Evolutionary conservation across 2,329 filamentous ascomycete genomes (phyloP).

Genomic region (Acarospora socialis): DNA sequence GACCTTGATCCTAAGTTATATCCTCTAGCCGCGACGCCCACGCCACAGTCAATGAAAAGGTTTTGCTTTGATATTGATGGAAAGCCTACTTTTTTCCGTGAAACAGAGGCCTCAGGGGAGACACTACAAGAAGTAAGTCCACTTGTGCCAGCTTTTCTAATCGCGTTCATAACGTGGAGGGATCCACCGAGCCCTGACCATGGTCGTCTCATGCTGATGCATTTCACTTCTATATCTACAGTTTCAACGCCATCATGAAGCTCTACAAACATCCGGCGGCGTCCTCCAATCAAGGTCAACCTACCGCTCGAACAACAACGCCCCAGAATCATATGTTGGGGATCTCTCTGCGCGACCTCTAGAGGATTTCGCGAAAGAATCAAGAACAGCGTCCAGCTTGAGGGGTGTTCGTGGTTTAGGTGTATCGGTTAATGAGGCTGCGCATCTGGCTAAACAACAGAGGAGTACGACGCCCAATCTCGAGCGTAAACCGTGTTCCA

Average conservation of each 20-base stretch:
- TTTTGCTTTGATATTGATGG: conserved; percentile 61
- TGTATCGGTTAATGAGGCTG: too few relatives aligned
- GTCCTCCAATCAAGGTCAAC: conserved; percentile 31
- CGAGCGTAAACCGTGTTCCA: too few relatives aligned
- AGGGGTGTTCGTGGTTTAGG: too few relatives aligned
- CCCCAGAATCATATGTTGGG: conserved; percentile 18
- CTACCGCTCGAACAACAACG: conserved; percentile 27
- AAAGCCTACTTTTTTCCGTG: conserved; percentile 45
- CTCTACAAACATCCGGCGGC: conserved; percentile 33
- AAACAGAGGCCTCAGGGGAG: conserved; percentile 42
- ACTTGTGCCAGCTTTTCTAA: background rate
- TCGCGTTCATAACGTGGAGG: too few relatives aligned
- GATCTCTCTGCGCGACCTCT: conserved; percentile 16
- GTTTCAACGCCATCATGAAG: conserved; percentile 31
- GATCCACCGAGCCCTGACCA: conserved; percentile 10
- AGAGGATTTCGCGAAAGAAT: conserved; percentile 7
- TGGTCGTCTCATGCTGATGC: conserved; percentile 5
- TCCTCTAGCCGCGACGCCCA: conserved; percentile 69
- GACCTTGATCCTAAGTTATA: conserved; percentile 79
- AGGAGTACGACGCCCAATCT: too few relatives aligned
- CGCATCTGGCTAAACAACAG: too few relatives aligned
- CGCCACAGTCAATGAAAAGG: conserved; percentile 61
- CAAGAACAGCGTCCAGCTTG: too few relatives aligned
- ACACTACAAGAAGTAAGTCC: conserved; percentile 39
- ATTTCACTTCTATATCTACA: conserved; percentile 17